Evolutionary conservation across 257 asterid species (phyloP), one percentile per base, ranked within the genome.

Genomic region (Cordia subcordata): DNA sequence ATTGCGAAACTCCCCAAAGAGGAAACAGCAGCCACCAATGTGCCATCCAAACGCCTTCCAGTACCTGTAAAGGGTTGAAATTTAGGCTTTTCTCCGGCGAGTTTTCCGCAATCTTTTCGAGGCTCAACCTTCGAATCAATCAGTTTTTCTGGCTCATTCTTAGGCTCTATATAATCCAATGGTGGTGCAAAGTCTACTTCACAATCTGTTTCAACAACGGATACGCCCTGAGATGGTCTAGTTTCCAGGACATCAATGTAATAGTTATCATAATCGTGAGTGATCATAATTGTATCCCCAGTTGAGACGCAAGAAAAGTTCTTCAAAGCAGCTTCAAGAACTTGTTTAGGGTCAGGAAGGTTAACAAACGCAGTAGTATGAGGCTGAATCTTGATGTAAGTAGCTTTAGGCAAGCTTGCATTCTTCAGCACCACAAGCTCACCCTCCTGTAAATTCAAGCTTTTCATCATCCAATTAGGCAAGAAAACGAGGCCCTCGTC

Each of bases 201-300:
- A 44, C 72, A 67, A 60, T 67, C 67, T 5, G 72, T 67, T 12
- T 60, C 67, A 53, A 61, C 57, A 8, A 68, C 44, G 19, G 62
- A 60, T 35, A 68, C 55, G 5, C 53, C 67, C 9, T 19, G 45
- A 3, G 17, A 10, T 0, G 67, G 63, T 11, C 51, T 61, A 32
- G 67, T 61, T 61, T 68, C 67, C 40, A 68, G 8, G 32, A 61
- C 17, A 46, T 68, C 53, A 39, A 60, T 60, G 27, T 27, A 33
- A 35, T 44, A 61, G 63, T 6, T 10, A 4, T 61, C 13, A 22
- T 23, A 0, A 37, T 45, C 13, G 53, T 61, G 21, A 21, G 37
- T 11, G 45, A 68, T 61, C 53, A 33, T 46, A 16, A 68, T 53
- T 0, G 73, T 68, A 15, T 68, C 73, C 10, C 73, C 68, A 10